These are phyloP conservation scores for Ilex asprella DNA, from an alignment of 257 asterid species.

Conservation along the genomic window DNA sequence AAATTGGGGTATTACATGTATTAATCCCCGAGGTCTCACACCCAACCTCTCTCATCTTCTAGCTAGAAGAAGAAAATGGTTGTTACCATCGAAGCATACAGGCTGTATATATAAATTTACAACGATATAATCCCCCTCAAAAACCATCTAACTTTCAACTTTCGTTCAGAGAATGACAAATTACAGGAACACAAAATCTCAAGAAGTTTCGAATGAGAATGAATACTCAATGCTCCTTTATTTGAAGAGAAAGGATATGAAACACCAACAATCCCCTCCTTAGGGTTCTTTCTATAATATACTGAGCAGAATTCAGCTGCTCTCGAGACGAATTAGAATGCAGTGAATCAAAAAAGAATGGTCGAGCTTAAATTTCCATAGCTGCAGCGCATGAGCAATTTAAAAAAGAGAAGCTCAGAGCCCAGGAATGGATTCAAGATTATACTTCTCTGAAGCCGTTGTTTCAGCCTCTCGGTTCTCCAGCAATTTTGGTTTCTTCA, in stretches of 20 bases:
- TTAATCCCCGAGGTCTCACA: too few relatives aligned
- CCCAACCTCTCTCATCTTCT: too few relatives aligned
- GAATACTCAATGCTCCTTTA: too few relatives aligned
- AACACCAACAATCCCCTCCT: neutral
- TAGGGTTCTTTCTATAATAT: neutral
- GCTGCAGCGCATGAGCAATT: conserved; percentile 25
- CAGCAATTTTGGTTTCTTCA: conserved; percentile 52
- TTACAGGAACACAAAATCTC: neutral
- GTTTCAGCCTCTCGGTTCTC: conserved; percentile 46
- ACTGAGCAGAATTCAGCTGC: conserved; percentile 8
- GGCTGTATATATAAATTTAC: too few relatives aligned
- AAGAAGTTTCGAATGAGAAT: too few relatives aligned
- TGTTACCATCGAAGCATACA: too few relatives aligned
- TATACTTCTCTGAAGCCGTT: conserved; percentile 60
- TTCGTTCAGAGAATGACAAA: conserved; percentile 14
- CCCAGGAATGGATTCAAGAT: conserved; percentile 96
- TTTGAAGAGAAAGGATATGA: too few relatives aligned
- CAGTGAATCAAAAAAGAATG: too few relatives aligned
- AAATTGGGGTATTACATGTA: too few relatives aligned
- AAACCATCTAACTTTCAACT: conserved; percentile 8
- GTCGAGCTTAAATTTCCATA: conserved; percentile 6
- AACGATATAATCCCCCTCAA: too few relatives aligned
- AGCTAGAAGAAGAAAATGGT: too few relatives aligned
- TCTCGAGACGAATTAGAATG: neutral
- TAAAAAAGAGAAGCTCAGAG: conserved; percentile 49